These are phyloP conservation scores for Scheffersomyces quercinus DNA, from an alignment of 1,139 yeast species.

Conservation along the genomic window DNA sequence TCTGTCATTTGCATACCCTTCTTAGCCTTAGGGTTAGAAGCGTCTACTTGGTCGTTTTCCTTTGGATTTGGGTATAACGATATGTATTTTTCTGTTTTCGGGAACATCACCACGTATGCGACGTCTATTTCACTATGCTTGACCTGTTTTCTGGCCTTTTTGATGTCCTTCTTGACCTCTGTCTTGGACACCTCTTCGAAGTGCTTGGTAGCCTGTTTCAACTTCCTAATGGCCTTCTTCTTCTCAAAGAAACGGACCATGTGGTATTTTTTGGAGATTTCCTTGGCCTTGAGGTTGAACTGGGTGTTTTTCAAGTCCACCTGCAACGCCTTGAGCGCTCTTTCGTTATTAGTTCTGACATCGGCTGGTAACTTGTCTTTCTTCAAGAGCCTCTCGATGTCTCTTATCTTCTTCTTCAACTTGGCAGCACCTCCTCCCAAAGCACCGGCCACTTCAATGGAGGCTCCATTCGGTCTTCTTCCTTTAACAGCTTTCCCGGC, in stretches of 20 bases:
- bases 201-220: slow-evolving; percentile 62
- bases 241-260: slow-evolving; percentile 92
- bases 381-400: slow-evolving; percentile 68
- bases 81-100: slow-evolving; percentile 77
- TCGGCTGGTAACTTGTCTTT: slow-evolving; percentile 71
- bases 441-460: slow-evolving; percentile 29
- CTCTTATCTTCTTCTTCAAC: slow-evolving; percentile 84
- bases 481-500: slow-evolving; percentile 12
- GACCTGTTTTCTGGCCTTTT: slow-evolving; percentile 52
- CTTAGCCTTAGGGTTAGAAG: slow-evolving; percentile 39
- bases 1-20: slow-evolving; percentile 51
- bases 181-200: slow-evolving; percentile 40
- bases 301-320: slow-evolving; percentile 63
- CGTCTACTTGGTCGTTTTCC: slow-evolving; percentile 29
- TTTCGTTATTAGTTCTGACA: slow-evolving; percentile 76
- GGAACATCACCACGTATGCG: slow-evolving; percentile 77
- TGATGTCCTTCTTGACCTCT: slow-evolving; percentile 52
- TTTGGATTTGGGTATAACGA: slow-evolving; percentile 62
- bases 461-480: slow-evolving; percentile 15
- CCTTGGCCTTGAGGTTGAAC: slow-evolving; percentile 50
- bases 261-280: slow-evolving; percentile 77
- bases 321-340: slow-evolving; percentile 75
- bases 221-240: slow-evolving; percentile 79
- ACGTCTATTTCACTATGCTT: slow-evolving; percentile 67
- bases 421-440: slow-evolving; percentile 48